A percentile compares a stretch with the other conserved stretches of the same genome.
Evolutionary conservation across 139 green algal genomes (phyloP).

Genomic region (Eudorina sp.): DNA sequence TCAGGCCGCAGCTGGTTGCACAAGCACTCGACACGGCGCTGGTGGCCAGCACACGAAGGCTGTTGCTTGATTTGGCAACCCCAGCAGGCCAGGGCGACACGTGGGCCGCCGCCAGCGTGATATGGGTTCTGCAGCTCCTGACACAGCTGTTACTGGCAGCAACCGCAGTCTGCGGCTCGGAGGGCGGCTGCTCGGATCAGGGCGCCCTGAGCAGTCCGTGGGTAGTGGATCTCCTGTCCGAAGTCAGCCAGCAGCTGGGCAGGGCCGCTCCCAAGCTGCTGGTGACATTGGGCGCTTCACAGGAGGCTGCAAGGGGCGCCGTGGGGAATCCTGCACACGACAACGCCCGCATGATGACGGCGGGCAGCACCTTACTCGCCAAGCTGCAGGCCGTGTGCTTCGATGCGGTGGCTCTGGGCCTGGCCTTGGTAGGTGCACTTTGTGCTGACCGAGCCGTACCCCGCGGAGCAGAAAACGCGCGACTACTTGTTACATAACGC

Average conservation of each 20-base stretch:
- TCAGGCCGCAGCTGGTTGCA: neutral
- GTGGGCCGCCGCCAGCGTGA: neutral
- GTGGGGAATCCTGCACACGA: too few relatives aligned
- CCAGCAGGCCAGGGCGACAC: neutral
- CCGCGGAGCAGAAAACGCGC: too few relatives aligned
- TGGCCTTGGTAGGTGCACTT: neutral
- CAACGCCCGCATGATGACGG: too few relatives aligned
- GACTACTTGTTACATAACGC: too few relatives aligned
- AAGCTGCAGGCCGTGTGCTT: conserved; percentile 1
- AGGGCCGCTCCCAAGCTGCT: neutral
- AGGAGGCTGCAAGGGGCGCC: too few relatives aligned
- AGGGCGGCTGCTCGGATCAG: too few relatives aligned
- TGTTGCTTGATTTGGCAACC: conserved; percentile 21
- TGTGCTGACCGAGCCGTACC: too few relatives aligned
- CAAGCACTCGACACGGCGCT: neutral
- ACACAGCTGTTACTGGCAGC: neutral
- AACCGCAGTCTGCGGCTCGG: too few relatives aligned
- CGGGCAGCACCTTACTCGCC: neutral
- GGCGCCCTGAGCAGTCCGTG: neutral
- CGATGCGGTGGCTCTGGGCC: neutral
- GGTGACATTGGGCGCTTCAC: too few relatives aligned
- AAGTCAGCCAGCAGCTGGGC: conserved; percentile 21
- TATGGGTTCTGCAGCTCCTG: neutral
- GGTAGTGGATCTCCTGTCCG: neutral
- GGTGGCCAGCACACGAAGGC: neutral